Conservation (phyloP, 78 protist species). For the Dictyostelium citrinum region DNA sequence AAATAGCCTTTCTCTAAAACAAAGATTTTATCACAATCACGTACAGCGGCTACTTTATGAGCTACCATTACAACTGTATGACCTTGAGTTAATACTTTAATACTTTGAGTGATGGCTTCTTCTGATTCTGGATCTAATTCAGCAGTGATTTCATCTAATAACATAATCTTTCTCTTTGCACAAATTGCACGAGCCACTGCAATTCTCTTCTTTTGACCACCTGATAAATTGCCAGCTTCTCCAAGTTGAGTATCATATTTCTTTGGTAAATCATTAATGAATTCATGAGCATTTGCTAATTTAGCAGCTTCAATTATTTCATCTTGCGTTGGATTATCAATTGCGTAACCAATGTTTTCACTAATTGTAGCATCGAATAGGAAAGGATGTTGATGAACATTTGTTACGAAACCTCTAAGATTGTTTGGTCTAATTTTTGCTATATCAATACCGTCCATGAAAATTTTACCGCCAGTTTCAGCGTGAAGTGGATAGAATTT, state of each 20-base stretch:
- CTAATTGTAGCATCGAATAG: constrained; percentile 82
- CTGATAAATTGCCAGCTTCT: constrained; percentile 88
- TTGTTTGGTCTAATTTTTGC: constrained; percentile 46
- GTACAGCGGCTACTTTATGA: constrained; percentile 91
- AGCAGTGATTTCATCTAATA: constrained; percentile 96
- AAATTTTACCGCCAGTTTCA: constrained; percentile 55
- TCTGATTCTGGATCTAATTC: constrained; percentile 95
- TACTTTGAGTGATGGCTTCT: constrained; percentile 86
- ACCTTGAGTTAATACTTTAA: constrained; percentile 72
- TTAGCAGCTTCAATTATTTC: constrained; percentile 85
- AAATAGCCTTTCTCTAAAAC: constrained; percentile 86
- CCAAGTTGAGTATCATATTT: constrained; percentile 88
- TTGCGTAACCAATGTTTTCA: constrained; percentile 70
- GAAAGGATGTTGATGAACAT: constrained; percentile 89
- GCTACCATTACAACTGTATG: constrained; percentile 92
- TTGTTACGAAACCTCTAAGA: constrained; percentile 73
- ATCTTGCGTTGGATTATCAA: constrained; percentile 41
- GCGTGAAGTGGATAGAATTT: constrained; percentile 71
- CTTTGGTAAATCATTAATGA: constrained; percentile 84
- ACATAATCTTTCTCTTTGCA: constrained; percentile 85
- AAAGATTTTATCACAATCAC: constrained; percentile 84
- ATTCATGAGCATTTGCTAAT: constrained; percentile 93
- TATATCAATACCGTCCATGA: constrained; percentile 82
- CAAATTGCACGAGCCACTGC: constrained; percentile 94
- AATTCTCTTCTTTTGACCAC: constrained; percentile 96